Evolutionary conservation across 2,329 filamentous ascomycete genomes (phyloP).

Genomic region (Xylariales sp.): DNA sequence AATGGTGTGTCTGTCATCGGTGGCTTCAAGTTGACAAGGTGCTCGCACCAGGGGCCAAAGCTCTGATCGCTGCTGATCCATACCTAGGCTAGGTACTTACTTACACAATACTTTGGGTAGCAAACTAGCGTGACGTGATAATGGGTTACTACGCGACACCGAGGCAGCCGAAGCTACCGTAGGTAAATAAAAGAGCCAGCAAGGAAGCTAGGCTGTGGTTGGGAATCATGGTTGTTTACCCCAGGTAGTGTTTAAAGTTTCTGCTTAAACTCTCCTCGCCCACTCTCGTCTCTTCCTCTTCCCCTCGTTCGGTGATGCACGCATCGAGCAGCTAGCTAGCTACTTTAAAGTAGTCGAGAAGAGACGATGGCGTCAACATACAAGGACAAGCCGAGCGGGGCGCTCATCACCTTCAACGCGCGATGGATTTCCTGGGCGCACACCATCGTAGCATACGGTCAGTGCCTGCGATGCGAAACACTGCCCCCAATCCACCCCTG

Average conservation of each 20-base stretch:
- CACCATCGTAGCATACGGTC: constrained; percentile 77
- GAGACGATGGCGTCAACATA: constrained; percentile 43
- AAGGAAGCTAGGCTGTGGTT: no score
- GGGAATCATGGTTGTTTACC: not conserved
- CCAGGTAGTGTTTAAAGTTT: constrained; percentile 1
- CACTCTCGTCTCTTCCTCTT: constrained; percentile 4
- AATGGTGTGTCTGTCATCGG: no score
- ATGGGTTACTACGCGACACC: constrained; percentile 8
- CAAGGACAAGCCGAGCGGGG: constrained; percentile 61
- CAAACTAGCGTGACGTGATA: no score
- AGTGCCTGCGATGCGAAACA: no score
- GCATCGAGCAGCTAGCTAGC: no score
- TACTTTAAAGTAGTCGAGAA: not conserved
- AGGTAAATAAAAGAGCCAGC: no score
- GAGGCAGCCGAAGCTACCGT: constrained; percentile 9
- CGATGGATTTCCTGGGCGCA: constrained; percentile 89
- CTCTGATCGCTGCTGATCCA: no score
- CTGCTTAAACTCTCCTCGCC: not conserved
- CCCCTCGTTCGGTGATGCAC: not conserved
- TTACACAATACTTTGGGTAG: no score
- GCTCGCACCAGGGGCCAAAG: no score
- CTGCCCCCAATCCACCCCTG: not conserved
- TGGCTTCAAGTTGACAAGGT: no score
- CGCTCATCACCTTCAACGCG: constrained; percentile 66
- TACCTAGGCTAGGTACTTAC: no score